These are phyloP conservation scores for Babesia ovis DNA, from an alignment of 169 alveolate species.

Conservation along the genomic window DNA sequence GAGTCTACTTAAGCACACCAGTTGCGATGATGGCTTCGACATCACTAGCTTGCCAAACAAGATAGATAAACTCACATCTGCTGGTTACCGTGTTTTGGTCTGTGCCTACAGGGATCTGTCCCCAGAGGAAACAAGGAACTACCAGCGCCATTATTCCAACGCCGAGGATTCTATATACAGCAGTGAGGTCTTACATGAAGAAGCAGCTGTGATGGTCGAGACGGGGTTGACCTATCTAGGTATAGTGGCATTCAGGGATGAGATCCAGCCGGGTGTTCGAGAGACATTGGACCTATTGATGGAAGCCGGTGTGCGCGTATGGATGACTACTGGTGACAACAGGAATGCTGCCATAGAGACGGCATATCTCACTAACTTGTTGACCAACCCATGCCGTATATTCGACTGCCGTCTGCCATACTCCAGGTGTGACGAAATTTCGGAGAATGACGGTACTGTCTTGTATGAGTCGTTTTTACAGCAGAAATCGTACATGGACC, in stretches of 20 bases:
- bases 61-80: conserved; percentile 75
- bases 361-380: conserved; percentile 32
- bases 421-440: conserved; percentile 11
- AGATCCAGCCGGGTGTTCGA: conserved; percentile 67
- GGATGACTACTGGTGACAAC: conserved; percentile 87
- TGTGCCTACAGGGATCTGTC: conserved; percentile 87
- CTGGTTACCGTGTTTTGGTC: conserved; percentile 92
- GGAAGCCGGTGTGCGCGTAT: conserved; percentile 84
- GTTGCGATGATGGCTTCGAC: conserved; percentile 31
- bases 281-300: conserved; percentile 60
- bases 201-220: conserved; percentile 40
- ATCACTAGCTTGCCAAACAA: conserved; percentile 45
- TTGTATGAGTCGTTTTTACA: conserved; percentile 67
- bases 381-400: conserved; percentile 34
- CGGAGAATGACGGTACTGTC: conserved; percentile 36
- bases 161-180: conserved; percentile 64
- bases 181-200: conserved; percentile 33
- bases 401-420: conserved; percentile 29
- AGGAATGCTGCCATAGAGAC: conserved; percentile 66
- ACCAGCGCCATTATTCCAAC: conserved; percentile 76
- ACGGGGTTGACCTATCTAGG: conserved; percentile 57
- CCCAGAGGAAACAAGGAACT: conserved; percentile 80
- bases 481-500: conserved; percentile 61
- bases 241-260: conserved; percentile 72
- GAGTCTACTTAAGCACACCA: conserved; percentile 1